phyloP scores from a whole-genome alignment of 108 stramenopile genomes.

The Schizochytrium sp. region DNA sequence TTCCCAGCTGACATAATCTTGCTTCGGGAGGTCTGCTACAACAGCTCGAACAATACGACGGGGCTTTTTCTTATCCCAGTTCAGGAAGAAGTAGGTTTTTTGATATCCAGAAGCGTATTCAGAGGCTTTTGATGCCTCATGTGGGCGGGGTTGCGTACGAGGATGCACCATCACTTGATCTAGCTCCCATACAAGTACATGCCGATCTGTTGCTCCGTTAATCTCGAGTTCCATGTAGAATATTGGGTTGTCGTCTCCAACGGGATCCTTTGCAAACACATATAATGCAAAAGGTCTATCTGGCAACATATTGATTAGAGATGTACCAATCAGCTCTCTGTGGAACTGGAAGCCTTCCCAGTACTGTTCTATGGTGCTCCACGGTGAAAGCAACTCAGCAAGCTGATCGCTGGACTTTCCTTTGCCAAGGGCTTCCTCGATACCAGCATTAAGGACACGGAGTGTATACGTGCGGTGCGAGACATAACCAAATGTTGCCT shows the following conservation, averaged over 20 bases:
- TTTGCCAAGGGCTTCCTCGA: conserved; percentile 25
- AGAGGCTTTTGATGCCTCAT: conserved; percentile 32
- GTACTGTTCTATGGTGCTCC: background rate
- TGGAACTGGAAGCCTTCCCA: conserved; percentile 22
- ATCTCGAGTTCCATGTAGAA: conserved; percentile 59
- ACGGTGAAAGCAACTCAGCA: conserved; percentile 16
- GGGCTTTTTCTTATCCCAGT: conserved; percentile 39
- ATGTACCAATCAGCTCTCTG: conserved; percentile 10
- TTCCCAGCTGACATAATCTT: background rate
- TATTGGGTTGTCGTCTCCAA: conserved; percentile 25
- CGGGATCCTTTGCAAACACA: conserved; percentile 22
- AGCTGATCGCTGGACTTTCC: conserved; percentile 14
- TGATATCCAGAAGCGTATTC: conserved; percentile 55
- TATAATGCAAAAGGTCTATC: conserved; percentile 18
- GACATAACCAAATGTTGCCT: background rate
- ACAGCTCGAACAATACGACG: conserved; percentile 22
- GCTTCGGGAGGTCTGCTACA: conserved; percentile 49
- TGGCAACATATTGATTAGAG: conserved; percentile 29
- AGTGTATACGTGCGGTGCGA: background rate
- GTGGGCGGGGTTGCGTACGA: background rate
- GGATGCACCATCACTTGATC: background rate
- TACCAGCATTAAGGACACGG: conserved; percentile 41
- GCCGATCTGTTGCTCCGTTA: background rate
- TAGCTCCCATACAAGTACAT: conserved; percentile 39
- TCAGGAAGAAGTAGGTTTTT: conserved; percentile 52